Percentiles rank a stretch among this genome's conserved stretches.
phyloP scores from a whole-genome alignment of 768 basidiomycete species.

The Trametes villosa region DNA sequence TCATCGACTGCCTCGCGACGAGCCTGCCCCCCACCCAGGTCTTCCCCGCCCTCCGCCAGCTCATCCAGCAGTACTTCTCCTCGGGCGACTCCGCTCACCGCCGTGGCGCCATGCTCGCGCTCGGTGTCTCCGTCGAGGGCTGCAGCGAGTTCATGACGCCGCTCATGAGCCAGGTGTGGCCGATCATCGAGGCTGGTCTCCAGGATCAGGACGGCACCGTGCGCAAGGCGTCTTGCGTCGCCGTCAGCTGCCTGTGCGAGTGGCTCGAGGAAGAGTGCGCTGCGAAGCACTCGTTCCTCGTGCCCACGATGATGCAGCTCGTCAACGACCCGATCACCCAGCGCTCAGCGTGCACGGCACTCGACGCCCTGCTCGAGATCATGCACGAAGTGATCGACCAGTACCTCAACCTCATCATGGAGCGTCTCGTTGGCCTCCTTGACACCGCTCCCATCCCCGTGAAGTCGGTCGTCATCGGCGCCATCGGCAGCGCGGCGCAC shows the following conservation, averaged over 20 bases:
- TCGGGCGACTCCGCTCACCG: constrained; percentile 79
- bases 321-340: constrained; percentile 88
- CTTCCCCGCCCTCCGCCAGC: constrained; percentile 85
- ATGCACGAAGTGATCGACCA: constrained; percentile 87
- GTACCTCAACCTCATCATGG: constrained; percentile 95
- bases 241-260: constrained; percentile 95
- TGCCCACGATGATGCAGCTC: constrained; percentile 93
- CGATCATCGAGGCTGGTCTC: constrained; percentile 87
- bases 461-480: constrained; percentile 95
- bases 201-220: constrained; percentile 83
- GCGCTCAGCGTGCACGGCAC: constrained; percentile 92
- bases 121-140: constrained; percentile 95
- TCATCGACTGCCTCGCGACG: constrained; percentile 91
- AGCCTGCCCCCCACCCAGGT: constrained; percentile 93
- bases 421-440: constrained; percentile 84
- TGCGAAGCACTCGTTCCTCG: constrained; percentile 76
- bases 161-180: constrained; percentile 91
- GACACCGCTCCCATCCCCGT: constrained; percentile 85
- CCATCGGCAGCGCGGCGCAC: constrained; percentile 97
- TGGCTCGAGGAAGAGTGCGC: constrained; percentile 95
- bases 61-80: constrained; percentile 84
- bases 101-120: constrained; percentile 92
- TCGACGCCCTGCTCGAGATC: constrained; percentile 95
- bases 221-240: constrained; percentile 94
- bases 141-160: constrained; percentile 98